Conservation (phyloP, 257 asterid genomes). For the Haberlea rhodopensis region DNA sequence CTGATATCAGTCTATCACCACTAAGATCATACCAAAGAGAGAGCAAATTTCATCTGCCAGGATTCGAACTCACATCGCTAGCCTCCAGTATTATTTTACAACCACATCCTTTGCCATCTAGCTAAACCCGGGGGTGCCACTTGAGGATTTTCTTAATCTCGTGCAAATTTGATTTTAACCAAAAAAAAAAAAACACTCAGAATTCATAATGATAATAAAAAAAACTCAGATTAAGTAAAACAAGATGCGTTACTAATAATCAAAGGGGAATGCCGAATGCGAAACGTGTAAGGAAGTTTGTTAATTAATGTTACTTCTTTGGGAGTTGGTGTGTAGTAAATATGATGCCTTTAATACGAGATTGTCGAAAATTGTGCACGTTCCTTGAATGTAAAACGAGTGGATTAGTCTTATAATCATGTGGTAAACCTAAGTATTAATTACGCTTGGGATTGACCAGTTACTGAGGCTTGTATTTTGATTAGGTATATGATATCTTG, state of each 20-base stretch:
- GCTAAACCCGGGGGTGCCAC: too few species aligned
- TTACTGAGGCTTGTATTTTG: constrained; percentile 1
- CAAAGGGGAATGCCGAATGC: neutral
- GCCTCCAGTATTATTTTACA: too few species aligned
- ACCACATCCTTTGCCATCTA: too few species aligned
- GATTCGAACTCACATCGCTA: too few species aligned
- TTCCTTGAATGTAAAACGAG: neutral
- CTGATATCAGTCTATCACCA: too few species aligned
- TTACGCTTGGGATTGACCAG: constrained; percentile 26
- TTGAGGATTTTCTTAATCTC: neutral
- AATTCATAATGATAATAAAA: neutral
- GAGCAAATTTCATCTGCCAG: too few species aligned
- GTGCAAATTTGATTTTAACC: neutral
- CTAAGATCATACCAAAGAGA: too few species aligned
- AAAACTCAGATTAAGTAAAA: neutral
- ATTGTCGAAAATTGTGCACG: constrained; percentile 8
- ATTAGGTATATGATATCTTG: too few species aligned
- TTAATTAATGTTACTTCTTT: neutral
- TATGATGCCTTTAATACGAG: neutral
- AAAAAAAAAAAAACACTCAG: too few species aligned
- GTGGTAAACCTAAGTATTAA: constrained; percentile 20
- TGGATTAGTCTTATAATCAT: constrained; percentile 18
- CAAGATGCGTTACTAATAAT: neutral
- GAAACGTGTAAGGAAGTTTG: neutral
- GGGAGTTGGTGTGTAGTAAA: neutral